These are phyloP conservation scores for Chrysanthemum seticuspe DNA, from an alignment of 129 eudicot genomes.

Conservation along the genomic window DNA sequence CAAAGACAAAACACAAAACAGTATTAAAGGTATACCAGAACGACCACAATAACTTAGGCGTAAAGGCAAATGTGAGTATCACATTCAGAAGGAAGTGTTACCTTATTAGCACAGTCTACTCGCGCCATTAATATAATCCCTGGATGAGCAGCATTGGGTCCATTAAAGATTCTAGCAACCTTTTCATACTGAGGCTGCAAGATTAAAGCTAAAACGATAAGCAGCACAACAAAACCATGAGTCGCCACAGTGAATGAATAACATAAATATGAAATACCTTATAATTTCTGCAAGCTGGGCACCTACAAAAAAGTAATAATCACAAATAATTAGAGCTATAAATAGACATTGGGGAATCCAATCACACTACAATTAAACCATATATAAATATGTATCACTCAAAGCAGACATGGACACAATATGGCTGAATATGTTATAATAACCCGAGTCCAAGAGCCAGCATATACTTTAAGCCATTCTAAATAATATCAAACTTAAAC, in stretches of 20 bases:
- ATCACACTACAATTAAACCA: not conserved
- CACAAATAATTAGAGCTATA: constrained; percentile 22
- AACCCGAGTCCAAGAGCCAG: not conserved
- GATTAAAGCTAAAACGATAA: constrained; percentile 12
- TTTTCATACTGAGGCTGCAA: constrained; percentile 93
- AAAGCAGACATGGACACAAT: not conserved
- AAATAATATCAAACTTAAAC: not conserved
- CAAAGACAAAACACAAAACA: not conserved
- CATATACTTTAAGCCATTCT: not conserved
- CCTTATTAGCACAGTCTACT: constrained; percentile 93
- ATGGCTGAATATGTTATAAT: not conserved
- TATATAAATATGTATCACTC: constrained; percentile 7
- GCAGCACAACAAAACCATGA: constrained; percentile 1
- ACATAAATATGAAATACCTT: constrained; percentile 49
- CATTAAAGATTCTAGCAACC: constrained; percentile 89
- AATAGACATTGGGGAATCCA: not conserved
- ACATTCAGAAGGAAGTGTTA: constrained; percentile 25
- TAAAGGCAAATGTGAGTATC: constrained; percentile 1
- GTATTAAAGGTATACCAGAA: not conserved
- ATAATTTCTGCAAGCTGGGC: constrained; percentile 98
- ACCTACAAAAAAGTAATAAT: constrained; percentile 56
- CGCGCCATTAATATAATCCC: constrained; percentile 80
- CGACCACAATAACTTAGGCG: not conserved
- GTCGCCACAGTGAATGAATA: not conserved
- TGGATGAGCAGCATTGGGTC: constrained; percentile 84